phyloP scores from a whole-genome alignment of 148 eudicot species.

The Heliosperma pusillum region DNA sequence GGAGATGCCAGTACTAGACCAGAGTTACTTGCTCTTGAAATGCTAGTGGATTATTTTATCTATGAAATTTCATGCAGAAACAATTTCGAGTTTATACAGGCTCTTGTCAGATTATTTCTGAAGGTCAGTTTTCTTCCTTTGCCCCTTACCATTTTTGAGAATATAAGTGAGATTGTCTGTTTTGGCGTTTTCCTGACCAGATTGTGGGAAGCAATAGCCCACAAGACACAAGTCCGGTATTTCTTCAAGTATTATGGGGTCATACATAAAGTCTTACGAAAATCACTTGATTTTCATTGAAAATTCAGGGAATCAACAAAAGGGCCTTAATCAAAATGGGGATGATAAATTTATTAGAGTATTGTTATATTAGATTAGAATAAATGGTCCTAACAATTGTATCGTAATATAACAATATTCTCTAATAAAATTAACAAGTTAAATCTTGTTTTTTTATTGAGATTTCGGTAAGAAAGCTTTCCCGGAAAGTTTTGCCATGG shows the following conservation, averaged over 20 bases:
- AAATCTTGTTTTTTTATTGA: too few species aligned
- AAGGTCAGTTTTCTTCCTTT: constrained; percentile 49
- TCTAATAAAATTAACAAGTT: not conserved
- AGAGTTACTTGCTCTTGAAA: constrained; percentile 58
- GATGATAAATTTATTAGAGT: not conserved
- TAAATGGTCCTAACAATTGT: too few species aligned
- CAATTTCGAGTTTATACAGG: constrained; percentile 94
- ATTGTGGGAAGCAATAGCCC: not conserved
- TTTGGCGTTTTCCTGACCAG: not conserved
- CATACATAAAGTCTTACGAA: not conserved
- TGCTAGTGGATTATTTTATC: constrained; percentile 82
- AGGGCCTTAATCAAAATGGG: not conserved
- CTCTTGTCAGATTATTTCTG: constrained; percentile 72
- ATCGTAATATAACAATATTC: too few species aligned
- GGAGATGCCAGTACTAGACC: constrained; percentile 51
- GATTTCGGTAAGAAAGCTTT: not conserved
- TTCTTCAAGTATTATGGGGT: not conserved
- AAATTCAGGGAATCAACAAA: not conserved
- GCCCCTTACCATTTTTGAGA: not conserved
- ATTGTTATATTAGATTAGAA: too few species aligned
- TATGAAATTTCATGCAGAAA: constrained; percentile 66
- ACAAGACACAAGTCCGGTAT: too few species aligned
- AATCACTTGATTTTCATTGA: not conserved
- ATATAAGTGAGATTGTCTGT: not conserved
- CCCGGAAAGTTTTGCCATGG: not conserved